Evolutionary conservation across 1,139 yeast genomes (phyloP), one percentile per base, ranked within the genome.

Genomic region (Meyerozyma sp.): DNA sequence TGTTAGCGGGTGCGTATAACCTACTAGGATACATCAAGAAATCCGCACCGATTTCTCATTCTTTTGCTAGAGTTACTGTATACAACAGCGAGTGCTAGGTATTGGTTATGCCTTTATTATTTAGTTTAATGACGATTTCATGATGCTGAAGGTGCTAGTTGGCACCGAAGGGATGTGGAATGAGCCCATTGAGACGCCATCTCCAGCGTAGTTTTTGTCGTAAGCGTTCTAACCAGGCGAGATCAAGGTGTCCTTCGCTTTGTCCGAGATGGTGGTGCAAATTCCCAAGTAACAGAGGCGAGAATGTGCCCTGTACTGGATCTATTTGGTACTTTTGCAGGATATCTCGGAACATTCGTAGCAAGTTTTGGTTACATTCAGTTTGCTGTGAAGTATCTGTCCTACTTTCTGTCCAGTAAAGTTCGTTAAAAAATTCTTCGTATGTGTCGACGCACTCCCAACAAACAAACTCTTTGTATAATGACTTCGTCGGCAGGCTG

Each of bases 391-490:
- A 10, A n/a, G 26, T 14, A 28, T 38, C 21, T 10, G 32, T 18
- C 32, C 16, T 29, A 8, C 23, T 16, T 42, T 56, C 57, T 28
- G 43, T 44, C 34, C 51, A 51, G 44, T 56, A 52, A 39, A 58
- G 50, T 46, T 68, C 75, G 43, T 68, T 68, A 30, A 75, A 68
- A 34, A 81, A 70, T 37, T 66, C 68, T 53, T 82, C 87, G 56
- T 82, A 82, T 20, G 66, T 68, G 41, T 68, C 80, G 10, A 82
- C 76, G 52, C 91, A 84, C 44, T 75, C 77, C 43, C 78, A 76
- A 55, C 91, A 84, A 1, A 83, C 82, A 49, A 83, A 77, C 49
- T 82, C 87, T 30, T 67, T 67, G 51, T 64, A 70, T 10, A 51
- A 44, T 50, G 8, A 55, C 50, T 4, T 52, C 46, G 10, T 58